Base-by-base conservation (phyloP, 2,329 filamentous ascomycete species). In the Apiospora koreana region DNA sequence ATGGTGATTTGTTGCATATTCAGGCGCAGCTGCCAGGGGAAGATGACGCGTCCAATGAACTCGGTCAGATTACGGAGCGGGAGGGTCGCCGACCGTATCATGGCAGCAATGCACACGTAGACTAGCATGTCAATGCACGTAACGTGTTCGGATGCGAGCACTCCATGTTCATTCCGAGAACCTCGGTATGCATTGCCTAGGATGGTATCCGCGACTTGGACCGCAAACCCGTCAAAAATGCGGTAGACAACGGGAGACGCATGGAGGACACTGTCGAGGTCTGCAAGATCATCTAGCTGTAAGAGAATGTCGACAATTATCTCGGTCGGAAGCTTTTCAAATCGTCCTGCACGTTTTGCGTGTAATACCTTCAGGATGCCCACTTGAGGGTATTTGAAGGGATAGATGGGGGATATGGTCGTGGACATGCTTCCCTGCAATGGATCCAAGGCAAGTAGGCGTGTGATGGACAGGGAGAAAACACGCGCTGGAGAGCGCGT, bases 161-260 rank as follows among this genome's bases (percentile, higher is more conserved):
- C n/a, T n/a, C n/a, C n/a, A n/a, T n/a, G n/a, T n/a, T n/a, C n/a
- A n/a, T n/a, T n/a, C n/a, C n/a, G 46, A 48, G n/a, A 12, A n/a
- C 54, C 41, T 2, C 48, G 38, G 68, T 69, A n/a, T 9, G 35
- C 23, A 58, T 69, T 58, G 38, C 12, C n/a, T 9, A 58, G 21
- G 35, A 69, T 48, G 50, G 54, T 28, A 12, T 46, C 38, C 12
- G 45, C n/a, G 42, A 69, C 18, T n/a, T 54, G 18, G 45, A 45
- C 45, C 25, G 43, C 66, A 9, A 48, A 50, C n/a, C 23, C 43
- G 28, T 41, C 28, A 18, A 68, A 38, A 3, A 68, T 45, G 25
- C 66, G 66, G 45, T 48, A 68, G 16, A 25, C 66, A n/a, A 46
- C 45, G 35, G 66, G 66, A 25, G 45, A 45, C 6, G 45, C 66